These are phyloP conservation scores for Neckera pumila DNA, from an alignment of 225 moss, liverwort and hornwort species.

Conservation along the genomic window DNA sequence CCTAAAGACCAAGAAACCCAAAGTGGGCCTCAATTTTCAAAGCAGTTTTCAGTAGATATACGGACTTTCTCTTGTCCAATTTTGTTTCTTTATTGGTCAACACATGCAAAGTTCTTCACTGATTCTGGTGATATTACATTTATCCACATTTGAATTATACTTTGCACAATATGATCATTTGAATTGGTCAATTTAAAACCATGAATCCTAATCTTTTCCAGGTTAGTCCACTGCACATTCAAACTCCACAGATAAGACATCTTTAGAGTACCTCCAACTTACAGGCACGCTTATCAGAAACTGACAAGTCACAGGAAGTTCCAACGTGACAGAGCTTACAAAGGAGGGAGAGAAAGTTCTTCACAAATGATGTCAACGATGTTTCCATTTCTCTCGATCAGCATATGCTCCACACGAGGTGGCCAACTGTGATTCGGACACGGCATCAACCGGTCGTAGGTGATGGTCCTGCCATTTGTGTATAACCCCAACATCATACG, in stretches of 20 bases:
- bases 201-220: neutral
- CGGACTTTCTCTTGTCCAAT: neutral
- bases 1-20: neutral
- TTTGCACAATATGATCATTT: neutral
- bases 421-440: conserved; percentile 65
- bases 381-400: conserved; percentile 73
- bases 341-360: conserved; percentile 64
- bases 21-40: neutral
- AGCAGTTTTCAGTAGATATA: neutral
- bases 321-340: conserved; percentile 41
- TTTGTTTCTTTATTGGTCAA: neutral
- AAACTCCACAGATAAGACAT: neutral
- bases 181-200: neutral
- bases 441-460: conserved; percentile 71
- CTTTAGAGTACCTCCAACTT: neutral
- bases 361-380: conserved; percentile 71
- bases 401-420: conserved; percentile 82
- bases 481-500: neutral
- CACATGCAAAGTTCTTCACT: neutral
- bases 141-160: neutral
- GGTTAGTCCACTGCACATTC: neutral
- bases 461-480: conserved; percentile 29
- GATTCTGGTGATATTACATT: neutral
- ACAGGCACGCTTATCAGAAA: neutral
- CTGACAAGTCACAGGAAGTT: neutral